Evolutionary conservation across 2,329 filamentous ascomycete genomes (phyloP).

Genomic region (Nannizziopsis barbatae): DNA sequence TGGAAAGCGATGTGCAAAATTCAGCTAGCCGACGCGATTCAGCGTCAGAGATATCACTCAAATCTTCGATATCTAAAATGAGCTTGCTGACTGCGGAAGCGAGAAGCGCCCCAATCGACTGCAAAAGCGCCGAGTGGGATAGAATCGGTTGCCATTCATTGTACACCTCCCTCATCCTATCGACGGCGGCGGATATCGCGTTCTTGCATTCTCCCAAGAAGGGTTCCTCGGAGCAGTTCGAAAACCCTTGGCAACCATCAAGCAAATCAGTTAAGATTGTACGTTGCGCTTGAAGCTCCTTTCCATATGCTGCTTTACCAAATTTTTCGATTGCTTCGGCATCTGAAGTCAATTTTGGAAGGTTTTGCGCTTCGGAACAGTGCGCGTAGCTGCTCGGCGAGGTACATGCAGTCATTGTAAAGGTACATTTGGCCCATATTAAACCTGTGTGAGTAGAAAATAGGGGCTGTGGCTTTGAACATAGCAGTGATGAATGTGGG

Average conservation of each 20-base stretch:
- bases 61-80: constrained; percentile 51
- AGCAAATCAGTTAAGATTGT: constrained; percentile 52
- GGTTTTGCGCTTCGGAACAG: constrained; percentile 38
- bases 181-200: constrained; percentile 47
- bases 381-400: constrained; percentile 44
- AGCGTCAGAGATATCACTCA: constrained; percentile 52
- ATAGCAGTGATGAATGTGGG: constrained; percentile 40
- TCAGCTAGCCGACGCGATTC: constrained; percentile 49
- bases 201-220: constrained; percentile 51
- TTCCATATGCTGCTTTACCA: constrained; percentile 50
- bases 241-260: constrained; percentile 52
- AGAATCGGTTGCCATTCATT: constrained; percentile 48
- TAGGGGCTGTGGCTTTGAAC: constrained; percentile 40
- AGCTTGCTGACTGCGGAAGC: constrained; percentile 49
- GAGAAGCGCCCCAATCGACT: constrained; percentile 49
- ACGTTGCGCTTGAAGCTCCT: constrained; percentile 54
- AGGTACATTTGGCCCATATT: constrained; percentile 50
- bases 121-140: constrained; percentile 49
- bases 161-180: constrained; percentile 47
- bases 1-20: constrained; percentile 46
- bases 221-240: constrained; percentile 47
- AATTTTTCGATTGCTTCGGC: constrained; percentile 48
- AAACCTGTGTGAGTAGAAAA: constrained; percentile 35
- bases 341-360: constrained; percentile 44
- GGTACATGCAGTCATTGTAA: constrained; percentile 53